Evolutionary conservation across 2,329 filamentous ascomycete species (phyloP).

Genomic region (Epichloe gansuensis): DNA sequence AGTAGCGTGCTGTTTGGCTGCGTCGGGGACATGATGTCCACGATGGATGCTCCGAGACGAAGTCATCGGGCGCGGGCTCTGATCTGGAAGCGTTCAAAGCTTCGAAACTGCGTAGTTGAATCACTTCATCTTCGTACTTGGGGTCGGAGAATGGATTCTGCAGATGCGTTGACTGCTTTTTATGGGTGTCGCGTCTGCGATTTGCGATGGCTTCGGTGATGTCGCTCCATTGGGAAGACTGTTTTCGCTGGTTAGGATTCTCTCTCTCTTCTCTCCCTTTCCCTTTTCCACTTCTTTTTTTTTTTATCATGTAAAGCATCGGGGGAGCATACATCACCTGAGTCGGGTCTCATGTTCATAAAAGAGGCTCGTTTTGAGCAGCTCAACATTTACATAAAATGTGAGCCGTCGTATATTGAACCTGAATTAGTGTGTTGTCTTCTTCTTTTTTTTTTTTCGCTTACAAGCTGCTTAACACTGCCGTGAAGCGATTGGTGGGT

Average conservation of each 20-base stretch:
- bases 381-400: neutral
- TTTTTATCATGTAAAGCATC: neutral
- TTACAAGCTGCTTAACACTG: neutral
- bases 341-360: neutral
- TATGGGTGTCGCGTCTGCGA: neutral
- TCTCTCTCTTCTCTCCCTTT: neutral
- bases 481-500: neutral
- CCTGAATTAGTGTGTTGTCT: neutral
- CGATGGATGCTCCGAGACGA: slow-evolving; percentile 5
- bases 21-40: neutral
- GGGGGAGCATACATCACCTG: neutral
- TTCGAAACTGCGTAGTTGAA: slow-evolving; percentile 1
- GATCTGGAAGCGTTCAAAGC: neutral
- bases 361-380: neutral
- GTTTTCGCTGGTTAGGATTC: neutral
- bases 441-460: neutral
- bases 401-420: neutral
- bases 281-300: neutral
- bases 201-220: neutral
- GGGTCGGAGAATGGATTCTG: slow-evolving; percentile 6
- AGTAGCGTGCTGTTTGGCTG: neutral
- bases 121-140: slow-evolving; percentile 3
- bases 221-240: slow-evolving; percentile 5
- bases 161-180: neutral
- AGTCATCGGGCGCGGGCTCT: neutral